phyloP scores from a whole-genome alignment of 2,329 filamentous ascomycete species.

The Talaromyces sp. region DNA sequence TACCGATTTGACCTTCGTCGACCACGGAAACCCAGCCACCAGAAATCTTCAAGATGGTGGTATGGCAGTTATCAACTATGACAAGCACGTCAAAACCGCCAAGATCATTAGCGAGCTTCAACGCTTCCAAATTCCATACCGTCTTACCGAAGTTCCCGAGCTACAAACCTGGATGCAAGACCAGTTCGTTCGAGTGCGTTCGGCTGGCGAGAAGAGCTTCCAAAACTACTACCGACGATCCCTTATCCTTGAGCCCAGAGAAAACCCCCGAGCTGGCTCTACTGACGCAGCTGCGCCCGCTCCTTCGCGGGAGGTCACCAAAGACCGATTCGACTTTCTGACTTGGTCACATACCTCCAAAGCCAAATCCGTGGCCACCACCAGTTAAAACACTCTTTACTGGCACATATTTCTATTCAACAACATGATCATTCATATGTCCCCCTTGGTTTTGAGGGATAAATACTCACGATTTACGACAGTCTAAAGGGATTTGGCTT shows the following conservation, averaged over 20 bases:
- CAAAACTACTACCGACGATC: slow-evolving; percentile 78
- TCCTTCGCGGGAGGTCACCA: slow-evolving; percentile 40
- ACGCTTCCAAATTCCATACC: slow-evolving; percentile 91
- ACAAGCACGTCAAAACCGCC: slow-evolving; percentile 91
- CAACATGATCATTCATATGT: slow-evolving; percentile 1
- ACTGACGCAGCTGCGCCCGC: slow-evolving; percentile 30
- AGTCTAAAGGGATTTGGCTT: slow-evolving; percentile 10
- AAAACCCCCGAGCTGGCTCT: slow-evolving; percentile 26
- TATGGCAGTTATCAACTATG: slow-evolving; percentile 89
- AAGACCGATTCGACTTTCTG: slow-evolving; percentile 55
- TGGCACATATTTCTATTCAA: neutral
- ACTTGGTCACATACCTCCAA: slow-evolving; percentile 51
- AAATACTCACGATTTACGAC: slow-evolving; percentile 20
- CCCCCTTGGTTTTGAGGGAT: slow-evolving; percentile 2
- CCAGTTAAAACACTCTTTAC: slow-evolving; percentile 27
- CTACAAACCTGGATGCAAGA: slow-evolving; percentile 89
- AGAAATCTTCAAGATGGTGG: slow-evolving; percentile 71
- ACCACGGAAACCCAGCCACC: slow-evolving; percentile 86
- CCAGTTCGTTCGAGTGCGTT: slow-evolving; percentile 74
- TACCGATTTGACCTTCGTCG: slow-evolving; percentile 92
- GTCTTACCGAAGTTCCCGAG: slow-evolving; percentile 76
- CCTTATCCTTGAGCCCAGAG: slow-evolving; percentile 71
- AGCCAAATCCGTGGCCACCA: slow-evolving; percentile 39
- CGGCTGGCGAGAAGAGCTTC: slow-evolving; percentile 60
- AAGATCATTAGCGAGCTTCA: slow-evolving; percentile 96